Evolutionary conservation across 306 rosid genomes (phyloP), one percentile per base, ranked within the genome.

Genomic region (Cucurbita pepo): DNA sequence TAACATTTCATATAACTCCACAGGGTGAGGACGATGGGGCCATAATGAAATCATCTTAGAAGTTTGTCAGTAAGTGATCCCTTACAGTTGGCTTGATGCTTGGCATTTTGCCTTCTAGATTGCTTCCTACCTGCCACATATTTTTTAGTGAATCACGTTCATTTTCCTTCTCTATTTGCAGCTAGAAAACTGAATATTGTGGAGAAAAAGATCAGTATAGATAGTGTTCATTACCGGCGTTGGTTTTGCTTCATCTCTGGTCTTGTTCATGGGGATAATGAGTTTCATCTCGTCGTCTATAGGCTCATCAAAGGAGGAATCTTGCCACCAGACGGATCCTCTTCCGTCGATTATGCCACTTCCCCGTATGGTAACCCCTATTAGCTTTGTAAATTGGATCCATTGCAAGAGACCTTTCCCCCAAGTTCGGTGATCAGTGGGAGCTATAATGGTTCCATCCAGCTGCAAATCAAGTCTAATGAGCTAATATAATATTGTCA

Each of bases 311-410:
- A 58, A 83, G 10, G 87, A 88, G 19, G 78, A 51, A 63, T 83
- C 90, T 78, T 93, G 86, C 99, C 99, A 94, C 99, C 99, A 94
- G 63, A 82, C 77, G 3, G 99, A 91, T 56, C 99, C 99, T 77
- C 88, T 87, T 78, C 99, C 99, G 62, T 94, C 99, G 52, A 94
- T 80, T 51, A 82, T n/a, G 2, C 99, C 99, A n/a, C 75, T 91
- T 76, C 99, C 99, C 58, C 86, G 91, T 77, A 94, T 78, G 74
- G 96, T 89, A 44, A 94, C 81, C 75, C 96, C 92, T 7, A 83
- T 79, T 34, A 91, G 75, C 82, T 94, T 94, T 55, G 88, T 69
- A 81, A 94, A 94, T 15, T 87, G 91, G 50, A 94, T 79, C 99
- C 99, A 94, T 40, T 94, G 97, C 0, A 94, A 37, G 30, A 84